Conservation (phyloP, 257 asterid species). For the Nicotiana sylvestris region DNA sequence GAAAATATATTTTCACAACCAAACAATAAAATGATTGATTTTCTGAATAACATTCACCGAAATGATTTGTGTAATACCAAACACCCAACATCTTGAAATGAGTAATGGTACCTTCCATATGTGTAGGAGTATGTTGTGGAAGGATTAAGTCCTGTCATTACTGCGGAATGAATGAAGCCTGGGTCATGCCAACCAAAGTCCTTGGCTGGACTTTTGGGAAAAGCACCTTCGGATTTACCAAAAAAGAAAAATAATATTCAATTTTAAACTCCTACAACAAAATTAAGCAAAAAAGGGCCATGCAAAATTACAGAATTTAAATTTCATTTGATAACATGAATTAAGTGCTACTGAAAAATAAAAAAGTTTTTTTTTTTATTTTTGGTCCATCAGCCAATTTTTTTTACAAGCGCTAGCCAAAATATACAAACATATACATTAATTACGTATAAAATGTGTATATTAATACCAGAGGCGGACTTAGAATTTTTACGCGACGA, state of each 20-base stretch:
- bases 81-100: too few relatives aligned
- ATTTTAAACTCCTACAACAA: background rate
- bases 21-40: too few relatives aligned
- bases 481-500: too few relatives aligned
- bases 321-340: background rate
- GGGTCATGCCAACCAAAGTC: constrained; percentile 99
- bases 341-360: background rate
- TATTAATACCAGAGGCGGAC: too few relatives aligned
- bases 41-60: too few relatives aligned
- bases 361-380: too few relatives aligned
- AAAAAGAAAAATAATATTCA: background rate
- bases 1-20: background rate
- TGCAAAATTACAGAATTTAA: background rate
- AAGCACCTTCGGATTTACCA: constrained; percentile 19
- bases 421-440: too few relatives aligned
- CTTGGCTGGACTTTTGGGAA: constrained; percentile 47
- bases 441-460: too few relatives aligned
- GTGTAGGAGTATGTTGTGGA: constrained; percentile 52
- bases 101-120: constrained; percentile 61
- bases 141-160: constrained; percentile 58
- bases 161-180: constrained; percentile 76
- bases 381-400: too few relatives aligned
- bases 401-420: too few relatives aligned
- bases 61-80: too few relatives aligned
- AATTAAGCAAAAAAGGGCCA: background rate